These are phyloP conservation scores for Limonium bicolor DNA, from an alignment of 148 eudicot genomes.

Conservation along the genomic window DNA sequence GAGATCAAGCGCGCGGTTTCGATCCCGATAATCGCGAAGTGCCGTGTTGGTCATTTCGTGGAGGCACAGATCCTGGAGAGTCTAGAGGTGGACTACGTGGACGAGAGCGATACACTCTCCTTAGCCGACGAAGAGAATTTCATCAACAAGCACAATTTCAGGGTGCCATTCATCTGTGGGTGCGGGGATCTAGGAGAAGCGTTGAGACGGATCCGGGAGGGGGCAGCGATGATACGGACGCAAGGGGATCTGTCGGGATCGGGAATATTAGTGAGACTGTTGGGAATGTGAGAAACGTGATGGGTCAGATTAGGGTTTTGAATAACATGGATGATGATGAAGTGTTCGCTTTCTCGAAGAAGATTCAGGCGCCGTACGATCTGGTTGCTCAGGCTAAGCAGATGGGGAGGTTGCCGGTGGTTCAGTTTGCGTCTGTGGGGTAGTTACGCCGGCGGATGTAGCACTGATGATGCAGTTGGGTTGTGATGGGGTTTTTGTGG, in stretches of 20 bases:
- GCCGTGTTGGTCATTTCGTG: conserved; percentile 52
- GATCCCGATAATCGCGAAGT: conserved; percentile 37
- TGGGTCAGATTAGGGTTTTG: conserved; percentile 58
- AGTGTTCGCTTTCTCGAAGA: conserved; percentile 61
- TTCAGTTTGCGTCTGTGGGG: conserved; percentile 79
- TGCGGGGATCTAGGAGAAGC: conserved; percentile 48
- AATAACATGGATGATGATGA: conserved; percentile 81
- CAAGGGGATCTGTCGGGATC: conserved; percentile 27
- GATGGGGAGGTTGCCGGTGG: conserved; percentile 84
- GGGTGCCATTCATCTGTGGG: conserved; percentile 46
- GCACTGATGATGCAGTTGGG: conserved; percentile 93
- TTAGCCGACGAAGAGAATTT: conserved; percentile 37
- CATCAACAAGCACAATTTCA: conserved; percentile 51
- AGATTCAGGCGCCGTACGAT: conserved; percentile 59
- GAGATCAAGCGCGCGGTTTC: conserved; percentile 28
- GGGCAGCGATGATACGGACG: conserved; percentile 48
- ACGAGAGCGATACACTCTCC: conserved; percentile 36
- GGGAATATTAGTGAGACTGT: conserved; percentile 50
- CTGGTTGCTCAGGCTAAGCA: conserved; percentile 85
- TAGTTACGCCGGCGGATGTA: conserved; percentile 69
- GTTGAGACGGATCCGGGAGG: conserved; percentile 49
- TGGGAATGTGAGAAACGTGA: conserved; percentile 44
- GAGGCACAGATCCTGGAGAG: conserved; percentile 57
- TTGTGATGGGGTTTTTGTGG: conserved; percentile 85
- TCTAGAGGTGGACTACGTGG: conserved; percentile 42